Evolutionary conservation across 352 stramenopile species (phyloP), one percentile per base, ranked within the genome.

Genomic region (Phytopythium chamaehyphon): DNA sequence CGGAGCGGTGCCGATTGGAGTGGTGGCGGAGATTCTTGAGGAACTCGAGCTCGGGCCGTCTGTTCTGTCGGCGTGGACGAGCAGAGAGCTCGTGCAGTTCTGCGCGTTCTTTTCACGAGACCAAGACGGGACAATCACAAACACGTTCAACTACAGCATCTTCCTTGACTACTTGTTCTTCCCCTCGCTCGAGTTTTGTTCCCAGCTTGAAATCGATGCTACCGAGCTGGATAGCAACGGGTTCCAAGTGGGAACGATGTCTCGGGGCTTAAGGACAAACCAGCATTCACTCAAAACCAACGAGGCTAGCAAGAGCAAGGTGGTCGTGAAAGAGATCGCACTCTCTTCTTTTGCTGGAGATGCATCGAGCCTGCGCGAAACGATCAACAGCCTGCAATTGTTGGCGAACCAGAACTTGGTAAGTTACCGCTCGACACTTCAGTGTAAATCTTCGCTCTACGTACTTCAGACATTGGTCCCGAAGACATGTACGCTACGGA

Each of bases 91-190:
- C 16, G 60, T 55, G 33, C 55, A 62, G 31, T 75, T 75, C 45
- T 71, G 59, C n/a, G 60, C 55, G 5, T 68, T 73, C 53, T 78
- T 78, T 45, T 59, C 63, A 37, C 42, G 55, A 50, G 51, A 58
- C 8, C 52, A 67, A 23, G 43, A 51, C 14, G 51, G 48, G 11
- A 10, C 11, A 18, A 5, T 33, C 40, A 56, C 23, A 22, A 50
- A 28, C 45, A 44, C 38, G 18, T 77, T 77, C 44, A 56, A 81
- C 54, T 88, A 86, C 21, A 22, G 28, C 1, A 19, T 74, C 15
- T 81, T 88, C 40, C 47, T 84, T 10, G 62, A 77, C 43, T 78
- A 81, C 18, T n/a, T 86, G 2, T 81, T 86, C 42, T 83, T 77
- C 54, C 76, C 73, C 2, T 45, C 77, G 4, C 64, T 53, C n/a